phyloP scores from a whole-genome alignment of 352 stramenopile genomes.

The Pythium rhizo-oryzae region DNA sequence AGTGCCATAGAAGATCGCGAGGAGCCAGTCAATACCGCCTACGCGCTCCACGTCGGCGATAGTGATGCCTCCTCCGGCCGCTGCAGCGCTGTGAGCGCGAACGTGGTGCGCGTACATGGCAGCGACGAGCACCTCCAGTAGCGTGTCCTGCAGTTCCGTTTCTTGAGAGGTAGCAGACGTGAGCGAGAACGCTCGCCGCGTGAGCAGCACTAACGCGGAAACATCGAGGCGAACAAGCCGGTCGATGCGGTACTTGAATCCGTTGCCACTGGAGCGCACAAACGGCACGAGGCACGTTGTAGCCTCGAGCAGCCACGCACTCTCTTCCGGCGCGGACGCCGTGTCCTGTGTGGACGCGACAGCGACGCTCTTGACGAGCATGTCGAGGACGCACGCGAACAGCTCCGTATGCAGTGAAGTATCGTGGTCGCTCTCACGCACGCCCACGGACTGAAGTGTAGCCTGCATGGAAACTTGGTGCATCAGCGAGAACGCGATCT shows the following conservation, averaged over 20 bases:
- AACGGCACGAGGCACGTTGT: constrained; percentile 3
- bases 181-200: background rate
- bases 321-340: background rate
- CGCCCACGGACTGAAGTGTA: background rate
- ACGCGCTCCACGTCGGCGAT: constrained; percentile 36
- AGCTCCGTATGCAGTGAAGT: constrained; percentile 29
- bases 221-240: constrained; percentile 1
- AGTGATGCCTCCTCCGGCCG: constrained; percentile 17
- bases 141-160: constrained; percentile 1
- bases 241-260: constrained; percentile 8
- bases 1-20: constrained; percentile 39
- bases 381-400: constrained; percentile 50
- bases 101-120: background rate
- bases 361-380: constrained; percentile 47
- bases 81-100: background rate
- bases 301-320: background rate
- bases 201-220: background rate
- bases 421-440: no score
- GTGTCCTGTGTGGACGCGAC: constrained; percentile 32
- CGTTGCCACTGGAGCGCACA: background rate
- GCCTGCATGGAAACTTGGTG: constrained; percentile 22
- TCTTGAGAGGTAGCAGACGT: background rate
- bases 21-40: constrained; percentile 36
- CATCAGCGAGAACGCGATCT: constrained; percentile 50
- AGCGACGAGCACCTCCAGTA: constrained; percentile 10